phyloP scores from a whole-genome alignment of 106 monocot species.

The Dioscorea dumetorum region DNA sequence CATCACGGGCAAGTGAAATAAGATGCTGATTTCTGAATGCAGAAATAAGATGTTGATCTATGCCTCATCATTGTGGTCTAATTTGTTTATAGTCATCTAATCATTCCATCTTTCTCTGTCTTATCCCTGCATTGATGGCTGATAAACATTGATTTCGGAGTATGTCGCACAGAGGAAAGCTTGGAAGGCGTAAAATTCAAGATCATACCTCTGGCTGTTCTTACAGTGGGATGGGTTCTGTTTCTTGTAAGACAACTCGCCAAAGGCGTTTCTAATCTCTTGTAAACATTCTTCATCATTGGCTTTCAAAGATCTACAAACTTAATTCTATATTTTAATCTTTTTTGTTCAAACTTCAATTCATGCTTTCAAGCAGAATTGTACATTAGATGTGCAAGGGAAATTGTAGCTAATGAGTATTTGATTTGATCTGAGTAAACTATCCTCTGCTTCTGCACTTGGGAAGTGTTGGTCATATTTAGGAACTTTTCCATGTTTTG shows the following conservation, averaged over 20 bases:
- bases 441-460: background rate
- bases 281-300: constrained; percentile 55
- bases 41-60: constrained; percentile 37
- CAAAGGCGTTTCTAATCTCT: constrained; percentile 48
- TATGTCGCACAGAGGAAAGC: constrained; percentile 28
- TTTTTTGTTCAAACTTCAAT: background rate
- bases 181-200: constrained; percentile 37
- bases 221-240: constrained; percentile 68
- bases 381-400: background rate
- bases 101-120: constrained; percentile 47
- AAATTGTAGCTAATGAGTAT: background rate
- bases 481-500: background rate
- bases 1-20: constrained; percentile 99
- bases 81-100: constrained; percentile 47
- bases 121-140: constrained; percentile 42
- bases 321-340: constrained; percentile 1
- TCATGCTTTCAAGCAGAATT: background rate
- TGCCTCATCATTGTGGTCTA: constrained; percentile 41
- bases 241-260: constrained; percentile 97
- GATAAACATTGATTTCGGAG: constrained; percentile 25
- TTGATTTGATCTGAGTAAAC: too few relatives aligned
- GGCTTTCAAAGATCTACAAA: constrained; percentile 8
- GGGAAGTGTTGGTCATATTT: background rate
- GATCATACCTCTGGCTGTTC: constrained; percentile 40
- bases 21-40: constrained; percentile 66